Evolutionary conservation across 495 filamentous ascomycete genomes (phyloP).

Genomic region (Ramalina peruviana): DNA sequence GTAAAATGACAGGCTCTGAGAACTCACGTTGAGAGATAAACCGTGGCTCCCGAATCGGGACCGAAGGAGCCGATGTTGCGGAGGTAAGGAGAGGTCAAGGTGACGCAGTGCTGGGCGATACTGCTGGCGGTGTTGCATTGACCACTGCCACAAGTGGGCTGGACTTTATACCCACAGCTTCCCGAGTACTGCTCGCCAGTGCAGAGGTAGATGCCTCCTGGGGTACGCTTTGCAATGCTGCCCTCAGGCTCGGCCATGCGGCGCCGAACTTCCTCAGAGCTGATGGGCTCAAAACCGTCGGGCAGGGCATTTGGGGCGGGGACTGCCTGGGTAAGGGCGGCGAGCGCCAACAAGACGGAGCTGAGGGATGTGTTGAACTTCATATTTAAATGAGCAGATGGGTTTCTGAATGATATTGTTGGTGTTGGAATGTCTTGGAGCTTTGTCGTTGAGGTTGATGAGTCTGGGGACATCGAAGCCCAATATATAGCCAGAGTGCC

Average conservation of each 20-base stretch:
- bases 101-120: no score
- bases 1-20: no score
- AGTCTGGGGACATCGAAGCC: no score
- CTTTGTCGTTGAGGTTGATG: no score
- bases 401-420: no score
- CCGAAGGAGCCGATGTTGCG: slow-evolving; percentile 1
- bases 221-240: not conserved
- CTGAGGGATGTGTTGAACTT: no score
- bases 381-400: no score
- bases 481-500: no score
- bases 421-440: no score
- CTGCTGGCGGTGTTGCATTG: no score
- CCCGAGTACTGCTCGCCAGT: not conserved
- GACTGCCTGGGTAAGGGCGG: not conserved
- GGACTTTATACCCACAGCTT: not conserved
- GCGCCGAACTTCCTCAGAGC: not conserved
- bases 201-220: not conserved
- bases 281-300: not conserved
- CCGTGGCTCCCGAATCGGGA: not conserved
- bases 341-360: not conserved
- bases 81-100: not conserved
- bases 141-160: not conserved
- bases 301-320: not conserved
- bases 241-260: not conserved
- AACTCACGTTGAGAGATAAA: not conserved